phyloP scores from a whole-genome alignment of 2,329 filamentous ascomycete species.

The Nannizzia gypsea region DNA sequence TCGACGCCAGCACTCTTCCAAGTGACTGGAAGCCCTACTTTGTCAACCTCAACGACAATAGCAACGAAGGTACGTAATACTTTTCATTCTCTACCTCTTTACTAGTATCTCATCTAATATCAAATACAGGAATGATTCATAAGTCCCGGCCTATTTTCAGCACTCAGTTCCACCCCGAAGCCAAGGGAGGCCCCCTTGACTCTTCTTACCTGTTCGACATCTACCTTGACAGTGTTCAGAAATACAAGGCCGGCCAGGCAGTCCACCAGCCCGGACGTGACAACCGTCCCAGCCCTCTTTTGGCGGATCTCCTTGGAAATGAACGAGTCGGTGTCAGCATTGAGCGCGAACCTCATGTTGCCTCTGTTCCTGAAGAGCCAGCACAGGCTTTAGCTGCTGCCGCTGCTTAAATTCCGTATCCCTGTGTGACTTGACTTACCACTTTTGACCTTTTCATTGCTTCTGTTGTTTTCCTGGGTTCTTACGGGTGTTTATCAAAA shows the following conservation, averaged over 20 bases:
- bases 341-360: slow-evolving; percentile 36
- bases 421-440: not conserved
- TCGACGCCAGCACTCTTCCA: slow-evolving; percentile 71
- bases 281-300: slow-evolving; percentile 73
- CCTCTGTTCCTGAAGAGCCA: slow-evolving; percentile 14
- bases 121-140: slow-evolving; percentile 64
- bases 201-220: slow-evolving; percentile 93
- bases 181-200: slow-evolving; percentile 93
- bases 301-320: slow-evolving; percentile 84
- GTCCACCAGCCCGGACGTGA: slow-evolving; percentile 61
- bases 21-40: slow-evolving; percentile 95
- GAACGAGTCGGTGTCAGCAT: slow-evolving; percentile 86
- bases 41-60: slow-evolving; percentile 93
- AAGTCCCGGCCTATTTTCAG: slow-evolving; percentile 93
- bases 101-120: slow-evolving; percentile 1
- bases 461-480: not conserved
- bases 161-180: slow-evolving; percentile 97
- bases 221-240: slow-evolving; percentile 78
- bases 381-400: slow-evolving; percentile 19
- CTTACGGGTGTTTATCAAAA: not conserved
- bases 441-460: not conserved
- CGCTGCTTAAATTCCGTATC: slow-evolving; percentile 14
- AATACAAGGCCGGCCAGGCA: slow-evolving; percentile 75
- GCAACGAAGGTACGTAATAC: slow-evolving; percentile 62
- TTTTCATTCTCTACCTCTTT: not conserved